These are phyloP conservation scores for Omphalotus guepiniiformis DNA, from an alignment of 768 basidiomycete genomes.

Conservation along the genomic window DNA sequence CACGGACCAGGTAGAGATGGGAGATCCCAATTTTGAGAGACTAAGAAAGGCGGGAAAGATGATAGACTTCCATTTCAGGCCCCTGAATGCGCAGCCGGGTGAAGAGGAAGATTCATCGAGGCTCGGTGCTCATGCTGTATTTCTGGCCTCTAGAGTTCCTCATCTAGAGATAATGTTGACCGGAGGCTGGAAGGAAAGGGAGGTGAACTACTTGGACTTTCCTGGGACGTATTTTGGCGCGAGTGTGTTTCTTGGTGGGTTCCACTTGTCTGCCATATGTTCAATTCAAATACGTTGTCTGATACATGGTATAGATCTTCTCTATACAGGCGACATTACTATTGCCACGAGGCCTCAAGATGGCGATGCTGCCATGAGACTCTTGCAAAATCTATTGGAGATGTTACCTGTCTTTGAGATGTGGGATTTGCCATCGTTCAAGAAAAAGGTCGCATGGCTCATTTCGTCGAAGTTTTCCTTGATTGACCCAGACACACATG, in stretches of 20 bases:
- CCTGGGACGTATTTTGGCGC: conserved; percentile 7
- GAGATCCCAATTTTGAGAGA: conserved; percentile 24
- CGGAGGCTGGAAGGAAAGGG: neutral
- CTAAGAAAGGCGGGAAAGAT: conserved; percentile 28
- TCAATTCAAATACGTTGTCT: neutral
- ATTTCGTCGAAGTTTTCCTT: conserved; percentile 5
- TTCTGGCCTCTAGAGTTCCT: conserved; percentile 2
- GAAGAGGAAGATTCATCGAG: neutral
- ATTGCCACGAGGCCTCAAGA: neutral
- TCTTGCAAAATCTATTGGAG: neutral
- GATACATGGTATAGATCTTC: neutral
- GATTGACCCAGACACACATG: conserved; percentile 3
- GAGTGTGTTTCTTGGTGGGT: conserved; percentile 4
- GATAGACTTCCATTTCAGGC: conserved; percentile 33
- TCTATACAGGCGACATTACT: conserved; percentile 3
- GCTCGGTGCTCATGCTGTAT: conserved; percentile 6
- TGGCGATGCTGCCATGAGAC: neutral
- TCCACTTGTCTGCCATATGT: neutral
- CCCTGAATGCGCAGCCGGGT: neutral
- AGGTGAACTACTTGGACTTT: neutral
- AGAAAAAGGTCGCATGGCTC: neutral
- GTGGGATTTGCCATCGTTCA: neutral
- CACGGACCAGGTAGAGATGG: neutral
- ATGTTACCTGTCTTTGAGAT: neutral
- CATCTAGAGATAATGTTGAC: conserved; percentile 1